A percentile compares a stretch with the other conserved stretches of the same genome.
These are phyloP conservation scores for Fusarium papillatum DNA, from an alignment of 2,329 filamentous ascomycete species.

Conservation along the genomic window DNA sequence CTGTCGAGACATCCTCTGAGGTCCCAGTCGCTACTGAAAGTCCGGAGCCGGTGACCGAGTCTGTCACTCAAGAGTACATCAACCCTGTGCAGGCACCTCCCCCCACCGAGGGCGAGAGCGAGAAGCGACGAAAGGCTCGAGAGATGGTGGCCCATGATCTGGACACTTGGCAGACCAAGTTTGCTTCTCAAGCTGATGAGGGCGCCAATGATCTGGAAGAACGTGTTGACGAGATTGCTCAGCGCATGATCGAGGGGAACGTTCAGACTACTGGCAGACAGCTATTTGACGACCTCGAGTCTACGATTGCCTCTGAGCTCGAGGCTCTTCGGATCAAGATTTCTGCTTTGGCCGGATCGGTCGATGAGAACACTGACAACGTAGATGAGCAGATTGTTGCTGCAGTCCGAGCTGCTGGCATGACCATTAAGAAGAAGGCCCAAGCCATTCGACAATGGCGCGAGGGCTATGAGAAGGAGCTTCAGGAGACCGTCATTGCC, in stretches of 20 bases:
- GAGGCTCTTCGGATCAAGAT: conserved; percentile 77
- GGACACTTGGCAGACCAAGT: conserved; percentile 88
- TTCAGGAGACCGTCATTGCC: conserved; percentile 76
- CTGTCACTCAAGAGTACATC: conserved; percentile 42
- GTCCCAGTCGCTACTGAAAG: conserved; percentile 26
- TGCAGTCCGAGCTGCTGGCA: conserved; percentile 75
- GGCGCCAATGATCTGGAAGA: conserved; percentile 81
- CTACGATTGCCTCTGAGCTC: conserved; percentile 74
- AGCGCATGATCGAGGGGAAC: conserved; percentile 71
- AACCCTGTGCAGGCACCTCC: conserved; percentile 60
- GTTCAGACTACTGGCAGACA: conserved; percentile 75
- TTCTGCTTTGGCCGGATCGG: conserved; percentile 69
- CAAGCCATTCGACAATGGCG: conserved; percentile 85
- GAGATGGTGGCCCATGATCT: conserved; percentile 84
- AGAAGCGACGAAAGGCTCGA: conserved; percentile 69
- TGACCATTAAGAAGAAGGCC: conserved; percentile 82
- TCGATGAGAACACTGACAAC: conserved; percentile 58
- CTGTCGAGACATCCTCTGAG: conserved; percentile 49
- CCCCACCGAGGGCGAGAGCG: conserved; percentile 62
- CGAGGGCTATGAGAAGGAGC: conserved; percentile 77
- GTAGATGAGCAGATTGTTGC: conserved; percentile 59
- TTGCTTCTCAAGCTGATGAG: conserved; percentile 87
- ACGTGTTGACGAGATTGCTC: conserved; percentile 70
- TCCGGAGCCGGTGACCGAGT: conserved; percentile 32
- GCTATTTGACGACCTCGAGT: conserved; percentile 77